Evolutionary conservation across 2,329 filamentous ascomycete genomes (phyloP), one percentile per base, ranked within the genome.

Genomic region (Calonectria fujianensis): DNA sequence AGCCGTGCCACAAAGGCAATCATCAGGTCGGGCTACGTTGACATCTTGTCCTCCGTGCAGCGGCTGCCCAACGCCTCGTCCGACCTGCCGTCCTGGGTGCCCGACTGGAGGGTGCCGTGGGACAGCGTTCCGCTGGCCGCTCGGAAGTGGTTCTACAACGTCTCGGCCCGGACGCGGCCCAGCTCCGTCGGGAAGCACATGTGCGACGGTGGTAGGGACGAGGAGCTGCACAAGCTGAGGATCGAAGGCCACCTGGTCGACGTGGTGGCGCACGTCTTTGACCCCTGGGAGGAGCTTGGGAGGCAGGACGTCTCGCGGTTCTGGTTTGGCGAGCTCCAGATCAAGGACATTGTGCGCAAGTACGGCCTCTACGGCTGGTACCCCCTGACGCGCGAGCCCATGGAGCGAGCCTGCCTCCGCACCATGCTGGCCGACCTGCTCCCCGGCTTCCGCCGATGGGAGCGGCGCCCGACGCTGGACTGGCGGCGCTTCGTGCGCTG

Each of bases 1-100:
- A 69, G 66, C 50, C 66, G 66, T 45, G 66, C 66, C 20, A 69
- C 66, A 3, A 69, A 69, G 37, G 66, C 66, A 24, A 69, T 69
- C 51, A 59, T 69, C 66, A 20, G 52, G n/a, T 69, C 66, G 24
- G 66, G 66, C 20, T 69, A 59, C 51, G 66, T 69, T 9, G 66
- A 69, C 37, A 41, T 69, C 51, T 18, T 69, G 37, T 69, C 66
- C 8, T 69, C 66, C 11, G 66, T 69, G 16, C 66, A 69, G 27
- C 66, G 66, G 51, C 66, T 69, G n/a, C 66, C 66, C 37, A 54
- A 48, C 27, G 48, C 51, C 4, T 59, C 66, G 4, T 29, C 66
- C 18, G 66, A 69, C 51, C 27, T 69, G 37, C 66, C 66, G 35
- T 69, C 66, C 24, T 69, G 51, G 66, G 66, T 69, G 27, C 66